Evolutionary conservation across 75 land plant genomes (phyloP).

Genomic region (Isoetes taiwanensis): DNA sequence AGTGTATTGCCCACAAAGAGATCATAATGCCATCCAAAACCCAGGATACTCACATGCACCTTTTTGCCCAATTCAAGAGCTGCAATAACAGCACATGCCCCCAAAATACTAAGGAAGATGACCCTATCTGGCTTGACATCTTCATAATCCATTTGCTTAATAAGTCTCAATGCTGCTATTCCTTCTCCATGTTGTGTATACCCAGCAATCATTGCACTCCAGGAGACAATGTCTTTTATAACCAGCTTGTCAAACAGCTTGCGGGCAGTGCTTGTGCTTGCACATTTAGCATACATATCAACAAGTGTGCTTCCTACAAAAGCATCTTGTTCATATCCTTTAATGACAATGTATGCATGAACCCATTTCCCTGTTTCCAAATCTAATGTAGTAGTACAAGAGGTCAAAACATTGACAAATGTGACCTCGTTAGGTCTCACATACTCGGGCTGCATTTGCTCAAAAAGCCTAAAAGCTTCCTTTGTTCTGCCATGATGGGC

Average conservation of each 20-base stretch:
- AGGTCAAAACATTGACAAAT: slow-evolving; percentile 27
- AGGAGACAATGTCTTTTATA: slow-evolving; percentile 34
- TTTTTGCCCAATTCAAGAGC: slow-evolving; percentile 18
- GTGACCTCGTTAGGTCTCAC: slow-evolving; percentile 29
- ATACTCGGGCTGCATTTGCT: too few species aligned
- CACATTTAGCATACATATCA: slow-evolving; percentile 52
- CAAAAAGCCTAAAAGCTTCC: too few species aligned
- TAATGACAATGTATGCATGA: slow-evolving; percentile 20
- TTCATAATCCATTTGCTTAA: slow-evolving; percentile 11
- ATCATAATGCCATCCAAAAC: slow-evolving; percentile 15
- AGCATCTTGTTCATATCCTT: slow-evolving; percentile 19
- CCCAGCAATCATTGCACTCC: slow-evolving; percentile 25
- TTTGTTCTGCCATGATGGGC: too few species aligned
- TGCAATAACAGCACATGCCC: background rate
- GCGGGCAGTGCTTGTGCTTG: slow-evolving; percentile 40
- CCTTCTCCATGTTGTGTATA: slow-evolving; percentile 37
- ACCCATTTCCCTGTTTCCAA: slow-evolving; percentile 36
- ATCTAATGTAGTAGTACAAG: slow-evolving; percentile 32
- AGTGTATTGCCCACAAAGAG: slow-evolving; percentile 31
- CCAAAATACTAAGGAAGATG: background rate
- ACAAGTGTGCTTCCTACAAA: slow-evolving; percentile 27
- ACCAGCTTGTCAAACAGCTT: slow-evolving; percentile 29
- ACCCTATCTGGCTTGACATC: background rate
- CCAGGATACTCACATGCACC: slow-evolving; percentile 34
- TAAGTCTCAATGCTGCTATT: slow-evolving; percentile 25